Evolutionary conservation across 169 alveolate genomes (phyloP).

Genomic region (Neospora caninum): DNA sequence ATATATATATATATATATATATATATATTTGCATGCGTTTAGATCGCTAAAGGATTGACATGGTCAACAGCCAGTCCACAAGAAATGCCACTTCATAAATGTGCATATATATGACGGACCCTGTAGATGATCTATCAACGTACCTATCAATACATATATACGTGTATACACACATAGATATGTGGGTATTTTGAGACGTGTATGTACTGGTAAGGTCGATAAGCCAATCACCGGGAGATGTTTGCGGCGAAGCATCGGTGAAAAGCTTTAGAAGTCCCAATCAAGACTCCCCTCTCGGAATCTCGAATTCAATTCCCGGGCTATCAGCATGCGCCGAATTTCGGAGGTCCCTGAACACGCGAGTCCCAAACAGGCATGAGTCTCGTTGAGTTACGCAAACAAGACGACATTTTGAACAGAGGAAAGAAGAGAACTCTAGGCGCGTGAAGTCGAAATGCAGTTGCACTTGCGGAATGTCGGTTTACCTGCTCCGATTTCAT

Average conservation of each 20-base stretch:
- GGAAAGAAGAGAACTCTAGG: no score
- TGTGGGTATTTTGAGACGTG: not conserved
- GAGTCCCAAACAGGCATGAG: not conserved
- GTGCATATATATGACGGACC: no score
- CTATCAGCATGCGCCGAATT: conserved; percentile 85
- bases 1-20: no score
- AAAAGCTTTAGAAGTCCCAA: not conserved
- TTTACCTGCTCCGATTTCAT: conserved; percentile 84
- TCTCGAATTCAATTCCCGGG: conserved; percentile 76
- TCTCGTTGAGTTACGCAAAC: not conserved
- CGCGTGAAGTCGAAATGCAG: no score
- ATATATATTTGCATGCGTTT: not conserved
- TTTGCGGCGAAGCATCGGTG: not conserved
- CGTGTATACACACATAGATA: not conserved
- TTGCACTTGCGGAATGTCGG: no score
- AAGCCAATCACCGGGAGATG: not conserved
- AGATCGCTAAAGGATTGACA: no score
- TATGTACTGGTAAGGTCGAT: not conserved
- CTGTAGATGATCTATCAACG: no score
- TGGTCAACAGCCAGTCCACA: no score
- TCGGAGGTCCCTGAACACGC: conserved; percentile 83
- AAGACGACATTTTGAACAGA: no score
- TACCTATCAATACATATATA: no score
- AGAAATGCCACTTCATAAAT: no score
- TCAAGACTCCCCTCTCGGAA: conserved; percentile 36